These are phyloP conservation scores for Cyclostephanos invisitatus DNA, from an alignment of 108 stramenopile genomes.

Conservation along the genomic window DNA sequence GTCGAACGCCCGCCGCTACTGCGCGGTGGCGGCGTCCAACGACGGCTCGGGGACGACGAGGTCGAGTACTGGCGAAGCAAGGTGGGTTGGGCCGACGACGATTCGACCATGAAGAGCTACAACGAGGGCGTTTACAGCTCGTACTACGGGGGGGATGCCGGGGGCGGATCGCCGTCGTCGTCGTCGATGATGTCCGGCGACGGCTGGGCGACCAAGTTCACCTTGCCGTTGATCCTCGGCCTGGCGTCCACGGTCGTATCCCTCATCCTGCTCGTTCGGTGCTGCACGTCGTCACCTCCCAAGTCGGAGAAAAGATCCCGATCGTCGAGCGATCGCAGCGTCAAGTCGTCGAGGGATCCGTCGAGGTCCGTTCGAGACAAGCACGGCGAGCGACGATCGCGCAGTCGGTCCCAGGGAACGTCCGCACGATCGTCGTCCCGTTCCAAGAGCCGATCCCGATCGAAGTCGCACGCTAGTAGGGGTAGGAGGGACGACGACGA, in stretches of 20 bases:
- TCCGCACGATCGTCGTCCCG: slow-evolving; percentile 7
- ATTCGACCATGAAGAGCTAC: slow-evolving; percentile 68
- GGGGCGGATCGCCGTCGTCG: background rate
- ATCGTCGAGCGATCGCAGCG: background rate
- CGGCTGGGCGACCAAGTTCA: slow-evolving; percentile 3
- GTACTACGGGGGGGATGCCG: slow-evolving; percentile 52
- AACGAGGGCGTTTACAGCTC: slow-evolving; percentile 72
- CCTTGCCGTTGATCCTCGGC: slow-evolving; percentile 41
- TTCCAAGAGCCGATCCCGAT: slow-evolving; percentile 28
- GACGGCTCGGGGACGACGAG: slow-evolving; percentile 17
- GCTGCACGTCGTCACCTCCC: slow-evolving; percentile 40
- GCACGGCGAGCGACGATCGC: slow-evolving; percentile 51
- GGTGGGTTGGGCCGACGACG: slow-evolving; percentile 88
- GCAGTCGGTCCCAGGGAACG: slow-evolving; percentile 45
- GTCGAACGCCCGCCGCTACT: background rate
- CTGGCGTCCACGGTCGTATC: slow-evolving; percentile 50
- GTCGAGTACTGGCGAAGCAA: slow-evolving; percentile 79
- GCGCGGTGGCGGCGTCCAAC: slow-evolving; percentile 5
- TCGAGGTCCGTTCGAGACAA: slow-evolving; percentile 47
- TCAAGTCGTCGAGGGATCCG: slow-evolving; percentile 48
- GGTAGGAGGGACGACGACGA: slow-evolving; percentile 21
- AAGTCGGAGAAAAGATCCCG: slow-evolving; percentile 5
- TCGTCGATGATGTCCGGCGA: background rate
- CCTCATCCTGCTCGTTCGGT: slow-evolving; percentile 54
- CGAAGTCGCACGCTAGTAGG: slow-evolving; percentile 20